Evolutionary conservation across 2,329 filamentous ascomycete species (phyloP).

Genomic region (Tolypocladium pustulatum): DNA sequence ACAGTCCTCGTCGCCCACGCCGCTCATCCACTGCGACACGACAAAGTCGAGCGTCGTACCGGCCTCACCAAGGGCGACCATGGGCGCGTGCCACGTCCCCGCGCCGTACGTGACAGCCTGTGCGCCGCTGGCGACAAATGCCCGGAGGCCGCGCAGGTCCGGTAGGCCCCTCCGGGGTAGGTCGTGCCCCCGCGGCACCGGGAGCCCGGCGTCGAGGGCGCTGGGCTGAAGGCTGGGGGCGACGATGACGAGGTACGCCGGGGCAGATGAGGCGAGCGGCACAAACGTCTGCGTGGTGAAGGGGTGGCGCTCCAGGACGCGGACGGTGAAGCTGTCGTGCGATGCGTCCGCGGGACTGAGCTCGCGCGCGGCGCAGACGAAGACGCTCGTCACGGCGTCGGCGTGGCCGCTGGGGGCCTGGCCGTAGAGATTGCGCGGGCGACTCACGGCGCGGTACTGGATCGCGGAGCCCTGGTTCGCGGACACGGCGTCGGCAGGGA

Average conservation of each 20-base stretch:
- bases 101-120: slow-evolving; percentile 88
- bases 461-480: slow-evolving; percentile 83
- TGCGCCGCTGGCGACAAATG: slow-evolving; percentile 66
- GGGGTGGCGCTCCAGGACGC: slow-evolving; percentile 79
- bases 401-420: slow-evolving; percentile 45
- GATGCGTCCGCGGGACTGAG: slow-evolving; percentile 9
- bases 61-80: slow-evolving; percentile 66
- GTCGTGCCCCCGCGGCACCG: slow-evolving; percentile 17
- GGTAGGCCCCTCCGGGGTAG: slow-evolving; percentile 57
- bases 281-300: slow-evolving; percentile 92
- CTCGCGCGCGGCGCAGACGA: slow-evolving; percentile 53
- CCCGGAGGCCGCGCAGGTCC: slow-evolving; percentile 58
- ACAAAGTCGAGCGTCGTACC: slow-evolving; percentile 66
- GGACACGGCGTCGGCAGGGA: slow-evolving; percentile 40
- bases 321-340: slow-evolving; percentile 42
- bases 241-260: slow-evolving; percentile 74
- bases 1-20: slow-evolving; percentile 73
- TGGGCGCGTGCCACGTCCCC: slow-evolving; percentile 93
- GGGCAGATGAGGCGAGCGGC: slow-evolving; percentile 49
- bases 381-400: slow-evolving; percentile 71
- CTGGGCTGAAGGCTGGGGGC: slow-evolving; percentile 58
- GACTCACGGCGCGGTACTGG: slow-evolving; percentile 76
- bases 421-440: slow-evolving; percentile 60
- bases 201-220: slow-evolving; percentile 12
- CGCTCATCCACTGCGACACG: slow-evolving; percentile 82